These are phyloP conservation scores for Polytrichum commune DNA, from an alignment of 225 moss, liverwort and hornwort species.

Conservation along the genomic window DNA sequence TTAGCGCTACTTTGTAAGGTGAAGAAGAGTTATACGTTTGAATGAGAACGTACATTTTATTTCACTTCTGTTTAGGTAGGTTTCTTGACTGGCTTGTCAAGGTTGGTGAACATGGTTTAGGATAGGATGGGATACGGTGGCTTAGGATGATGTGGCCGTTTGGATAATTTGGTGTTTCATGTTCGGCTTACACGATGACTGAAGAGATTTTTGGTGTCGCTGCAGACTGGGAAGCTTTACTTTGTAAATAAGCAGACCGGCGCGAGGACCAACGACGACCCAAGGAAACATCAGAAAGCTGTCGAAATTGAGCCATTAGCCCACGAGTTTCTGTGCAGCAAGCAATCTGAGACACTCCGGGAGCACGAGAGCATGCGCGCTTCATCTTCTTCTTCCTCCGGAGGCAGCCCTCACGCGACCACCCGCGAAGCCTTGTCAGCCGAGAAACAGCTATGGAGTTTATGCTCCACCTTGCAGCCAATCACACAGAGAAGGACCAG, in stretches of 20 bases:
- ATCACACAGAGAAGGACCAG: too few species aligned
- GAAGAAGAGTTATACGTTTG: too few species aligned
- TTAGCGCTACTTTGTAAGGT: too few species aligned
- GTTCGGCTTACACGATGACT: too few species aligned
- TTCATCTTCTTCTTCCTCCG: slow-evolving; percentile 23
- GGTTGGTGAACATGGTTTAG: too few species aligned
- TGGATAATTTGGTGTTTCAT: too few species aligned
- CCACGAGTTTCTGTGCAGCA: slow-evolving; percentile 64
- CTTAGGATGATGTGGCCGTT: too few species aligned
- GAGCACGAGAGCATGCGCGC: slow-evolving; percentile 28
- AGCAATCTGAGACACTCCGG: slow-evolving; percentile 47
- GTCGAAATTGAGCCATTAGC: slow-evolving; percentile 6
- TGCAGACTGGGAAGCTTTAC: slow-evolving; percentile 55
- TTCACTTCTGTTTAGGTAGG: too few species aligned
- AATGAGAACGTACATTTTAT: too few species aligned
- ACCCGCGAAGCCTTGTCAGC: slow-evolving; percentile 32
- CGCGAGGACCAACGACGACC: slow-evolving; percentile 33
- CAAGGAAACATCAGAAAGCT: slow-evolving; percentile 10
- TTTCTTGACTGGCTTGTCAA: too few species aligned
- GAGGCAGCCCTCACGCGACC: slow-evolving; percentile 8
- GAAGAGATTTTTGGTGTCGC: too few species aligned
- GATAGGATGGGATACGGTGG: too few species aligned
- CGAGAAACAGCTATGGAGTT: slow-evolving; percentile 44
- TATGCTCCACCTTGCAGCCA: slow-evolving; percentile 15
- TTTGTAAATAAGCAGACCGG: slow-evolving; percentile 55